Evolutionary conservation across 176 grass and related monocot genomes (phyloP).

Genomic region (Phoenix roebelenii): DNA sequence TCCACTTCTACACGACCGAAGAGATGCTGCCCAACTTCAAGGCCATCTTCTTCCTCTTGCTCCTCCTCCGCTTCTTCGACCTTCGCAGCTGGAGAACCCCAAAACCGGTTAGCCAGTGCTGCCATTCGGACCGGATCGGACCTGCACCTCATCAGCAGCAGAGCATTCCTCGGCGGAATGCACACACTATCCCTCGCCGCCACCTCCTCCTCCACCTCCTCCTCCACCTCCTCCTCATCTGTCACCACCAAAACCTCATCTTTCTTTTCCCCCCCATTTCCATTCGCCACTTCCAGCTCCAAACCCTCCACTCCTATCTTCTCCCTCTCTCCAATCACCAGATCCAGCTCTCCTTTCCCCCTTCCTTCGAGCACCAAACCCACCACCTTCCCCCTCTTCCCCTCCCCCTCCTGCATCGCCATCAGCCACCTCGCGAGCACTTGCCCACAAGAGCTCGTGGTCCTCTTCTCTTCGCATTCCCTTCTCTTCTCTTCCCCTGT

Average conservation of each 20-base stretch:
- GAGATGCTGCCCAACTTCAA: slow-evolving; percentile 11
- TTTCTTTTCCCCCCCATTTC: slow-evolving; percentile 46
- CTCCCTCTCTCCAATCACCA: slow-evolving; percentile 41
- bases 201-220: slow-evolving; percentile 29
- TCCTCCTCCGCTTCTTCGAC: slow-evolving; percentile 29
- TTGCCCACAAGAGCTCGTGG: slow-evolving; percentile 53
- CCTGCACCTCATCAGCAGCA: slow-evolving; percentile 88
- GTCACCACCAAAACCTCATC: slow-evolving; percentile 66
- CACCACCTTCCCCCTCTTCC: slow-evolving; percentile 28
- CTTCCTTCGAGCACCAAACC: slow-evolving; percentile 37
- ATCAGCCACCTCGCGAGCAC: slow-evolving; percentile 74
- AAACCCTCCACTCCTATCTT: slow-evolving; percentile 11
- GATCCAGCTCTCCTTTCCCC: slow-evolving; percentile 35
- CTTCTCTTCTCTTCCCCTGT: slow-evolving; percentile 21
- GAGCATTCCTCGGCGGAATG: slow-evolving; percentile 79
- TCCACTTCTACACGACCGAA: slow-evolving; percentile 1
- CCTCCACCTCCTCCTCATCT: slow-evolving; percentile 38
- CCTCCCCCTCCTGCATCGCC: slow-evolving; percentile 28
- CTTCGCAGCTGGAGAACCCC: slow-evolving; percentile 64
- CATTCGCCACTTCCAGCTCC: slow-evolving; percentile 19
- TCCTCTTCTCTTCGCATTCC: slow-evolving; percentile 17
- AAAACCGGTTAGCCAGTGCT: slow-evolving; percentile 51
- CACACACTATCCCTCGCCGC: slow-evolving; percentile 77
- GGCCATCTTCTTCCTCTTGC: background rate
- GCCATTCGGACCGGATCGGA: slow-evolving; percentile 95